phyloP scores from a whole-genome alignment of 352 stramenopile species.

The Globisporangium radiosum region DNA sequence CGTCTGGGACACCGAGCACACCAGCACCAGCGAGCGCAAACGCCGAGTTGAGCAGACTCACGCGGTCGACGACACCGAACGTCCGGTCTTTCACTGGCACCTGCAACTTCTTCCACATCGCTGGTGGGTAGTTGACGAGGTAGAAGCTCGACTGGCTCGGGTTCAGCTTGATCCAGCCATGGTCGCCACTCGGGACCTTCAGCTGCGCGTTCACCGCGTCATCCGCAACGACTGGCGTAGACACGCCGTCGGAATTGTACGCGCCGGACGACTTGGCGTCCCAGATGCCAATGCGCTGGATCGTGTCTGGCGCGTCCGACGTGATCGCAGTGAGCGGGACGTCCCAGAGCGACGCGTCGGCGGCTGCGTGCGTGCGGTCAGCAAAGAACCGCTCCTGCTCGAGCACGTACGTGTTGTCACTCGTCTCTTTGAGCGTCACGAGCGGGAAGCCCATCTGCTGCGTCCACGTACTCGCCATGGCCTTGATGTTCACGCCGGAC shows the following conservation, averaged over 20 bases:
- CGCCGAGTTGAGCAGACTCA: slow-evolving; percentile 88
- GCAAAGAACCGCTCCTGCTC: slow-evolving; percentile 92
- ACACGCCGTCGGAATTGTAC: slow-evolving; percentile 11
- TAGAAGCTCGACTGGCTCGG: slow-evolving; percentile 92
- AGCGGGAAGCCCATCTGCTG: slow-evolving; percentile 94
- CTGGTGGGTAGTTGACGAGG: slow-evolving; percentile 89
- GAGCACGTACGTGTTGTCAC: slow-evolving; percentile 63
- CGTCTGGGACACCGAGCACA: slow-evolving; percentile 35
- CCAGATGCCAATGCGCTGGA: slow-evolving; percentile 69
- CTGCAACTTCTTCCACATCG: slow-evolving; percentile 81
- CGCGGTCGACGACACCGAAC: slow-evolving; percentile 83
- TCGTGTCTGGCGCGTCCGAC: slow-evolving; percentile 27
- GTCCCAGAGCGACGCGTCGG: slow-evolving; percentile 78
- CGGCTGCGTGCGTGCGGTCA: slow-evolving; percentile 63
- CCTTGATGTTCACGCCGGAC: slow-evolving; percentile 83
- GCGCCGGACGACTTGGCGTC: slow-evolving; percentile 29
- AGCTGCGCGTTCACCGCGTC: slow-evolving; percentile 84
- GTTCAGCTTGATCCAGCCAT: slow-evolving; percentile 95
- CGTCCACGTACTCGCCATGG: slow-evolving; percentile 93
- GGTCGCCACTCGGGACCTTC: slow-evolving; percentile 30
- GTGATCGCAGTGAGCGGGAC: slow-evolving; percentile 78
- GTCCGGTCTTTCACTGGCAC: slow-evolving; percentile 36
- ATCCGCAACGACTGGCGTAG: slow-evolving; percentile 49
- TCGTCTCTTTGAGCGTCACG: slow-evolving; percentile 63
- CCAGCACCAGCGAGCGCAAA: slow-evolving; percentile 87